Conservation (phyloP, 495 filamentous ascomycete genomes). For the Poronia punctata region DNA sequence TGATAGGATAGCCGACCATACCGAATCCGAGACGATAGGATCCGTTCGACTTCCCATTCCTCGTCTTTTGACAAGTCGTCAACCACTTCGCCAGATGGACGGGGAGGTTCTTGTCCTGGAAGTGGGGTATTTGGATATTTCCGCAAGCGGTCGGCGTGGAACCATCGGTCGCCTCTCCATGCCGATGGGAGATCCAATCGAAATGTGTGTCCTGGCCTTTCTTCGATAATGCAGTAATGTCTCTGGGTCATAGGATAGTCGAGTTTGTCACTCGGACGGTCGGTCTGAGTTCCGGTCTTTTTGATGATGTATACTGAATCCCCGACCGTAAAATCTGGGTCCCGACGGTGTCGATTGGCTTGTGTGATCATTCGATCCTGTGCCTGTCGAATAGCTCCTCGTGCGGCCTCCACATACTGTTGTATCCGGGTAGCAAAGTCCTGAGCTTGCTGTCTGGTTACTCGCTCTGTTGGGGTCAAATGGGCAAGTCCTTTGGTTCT, state of each 20-base stretch:
- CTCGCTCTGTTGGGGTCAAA: not conserved
- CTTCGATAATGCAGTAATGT: slow-evolving; percentile 2
- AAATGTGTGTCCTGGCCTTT: slow-evolving; percentile 3
- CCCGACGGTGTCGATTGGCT: slow-evolving; percentile 4
- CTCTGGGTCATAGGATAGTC: slow-evolving; percentile 5
- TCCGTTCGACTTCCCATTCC: not conserved
- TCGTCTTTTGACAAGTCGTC: not conserved
- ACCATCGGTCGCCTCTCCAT: not conserved
- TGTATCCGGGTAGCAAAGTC: not conserved
- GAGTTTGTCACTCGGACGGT: slow-evolving; percentile 9
- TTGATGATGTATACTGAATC: slow-evolving; percentile 10
- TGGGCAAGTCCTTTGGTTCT: not conserved
- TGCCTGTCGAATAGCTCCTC: not conserved
- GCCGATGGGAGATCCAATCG: not conserved
- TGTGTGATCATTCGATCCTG: slow-evolving; percentile 1
- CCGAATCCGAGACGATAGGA: not conserved
- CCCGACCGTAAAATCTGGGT: slow-evolving; percentile 11
- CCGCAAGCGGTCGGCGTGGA: not conserved
- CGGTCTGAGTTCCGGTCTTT: not conserved
- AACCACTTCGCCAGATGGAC: slow-evolving; percentile 4
- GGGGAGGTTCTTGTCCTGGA: slow-evolving; percentile 5
- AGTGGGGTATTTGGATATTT: slow-evolving; percentile 11
- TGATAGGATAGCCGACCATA: not conserved
- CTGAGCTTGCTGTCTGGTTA: not conserved
- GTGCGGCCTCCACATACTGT: not conserved